A percentile compares a stretch with the other conserved stretches of the same genome.
phyloP scores from a whole-genome alignment of 169 alveolate genomes.

The Babesia microti region DNA sequence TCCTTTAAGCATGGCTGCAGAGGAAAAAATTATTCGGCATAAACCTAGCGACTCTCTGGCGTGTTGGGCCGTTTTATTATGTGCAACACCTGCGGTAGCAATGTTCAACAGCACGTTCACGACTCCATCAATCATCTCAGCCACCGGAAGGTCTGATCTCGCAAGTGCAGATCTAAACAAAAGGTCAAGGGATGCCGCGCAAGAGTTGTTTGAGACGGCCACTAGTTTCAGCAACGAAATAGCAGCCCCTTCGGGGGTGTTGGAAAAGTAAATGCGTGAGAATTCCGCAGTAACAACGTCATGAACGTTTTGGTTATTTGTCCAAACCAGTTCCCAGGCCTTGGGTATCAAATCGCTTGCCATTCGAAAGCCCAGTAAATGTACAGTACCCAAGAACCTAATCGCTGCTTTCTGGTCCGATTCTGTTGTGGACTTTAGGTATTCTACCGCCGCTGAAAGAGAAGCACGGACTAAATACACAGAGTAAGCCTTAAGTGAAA shows the following conservation, averaged over 20 bases:
- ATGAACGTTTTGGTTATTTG: slow-evolving; percentile 54
- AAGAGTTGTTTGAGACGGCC: slow-evolving; percentile 10
- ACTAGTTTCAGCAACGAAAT: slow-evolving; percentile 15
- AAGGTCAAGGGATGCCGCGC: no score
- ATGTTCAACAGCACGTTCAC: no score
- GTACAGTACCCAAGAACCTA: slow-evolving; percentile 43
- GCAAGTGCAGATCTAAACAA: no score
- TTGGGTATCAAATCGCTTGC: slow-evolving; percentile 45
- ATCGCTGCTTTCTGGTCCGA: slow-evolving; percentile 58
- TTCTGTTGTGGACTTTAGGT: slow-evolving; percentile 52
- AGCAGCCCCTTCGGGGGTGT: slow-evolving; percentile 9
- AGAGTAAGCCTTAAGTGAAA: no score
- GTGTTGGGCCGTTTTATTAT: no score
- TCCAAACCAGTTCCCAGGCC: slow-evolving; percentile 62
- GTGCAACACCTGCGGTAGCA: no score
- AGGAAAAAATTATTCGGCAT: no score
- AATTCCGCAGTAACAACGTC: slow-evolving; percentile 56
- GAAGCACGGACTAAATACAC: no score
- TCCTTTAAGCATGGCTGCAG: no score
- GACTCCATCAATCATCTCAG: no score
- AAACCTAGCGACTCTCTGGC: no score
- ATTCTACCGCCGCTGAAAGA: slow-evolving; percentile 7
- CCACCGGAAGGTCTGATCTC: no score
- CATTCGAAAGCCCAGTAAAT: slow-evolving; percentile 46
- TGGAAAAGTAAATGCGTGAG: slow-evolving; percentile 22